These are phyloP conservation scores for Aspergillus hortae DNA, from an alignment of 2,329 filamentous ascomycete species.

Conservation along the genomic window DNA sequence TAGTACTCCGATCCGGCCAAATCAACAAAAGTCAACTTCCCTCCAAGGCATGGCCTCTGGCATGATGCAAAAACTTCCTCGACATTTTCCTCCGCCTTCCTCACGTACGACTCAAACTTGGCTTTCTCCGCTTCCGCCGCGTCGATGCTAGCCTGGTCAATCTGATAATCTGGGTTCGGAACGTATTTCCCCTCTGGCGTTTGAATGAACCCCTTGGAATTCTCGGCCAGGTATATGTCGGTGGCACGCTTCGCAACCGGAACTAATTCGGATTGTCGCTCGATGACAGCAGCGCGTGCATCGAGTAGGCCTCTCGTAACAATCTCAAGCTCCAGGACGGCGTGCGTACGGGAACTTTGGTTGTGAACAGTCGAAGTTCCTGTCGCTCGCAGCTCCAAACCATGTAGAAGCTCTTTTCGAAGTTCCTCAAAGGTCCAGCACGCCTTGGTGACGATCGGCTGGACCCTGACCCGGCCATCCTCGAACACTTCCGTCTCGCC, in stretches of 20 bases:
- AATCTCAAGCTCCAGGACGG: conserved; percentile 43
- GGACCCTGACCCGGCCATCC: conserved; percentile 41
- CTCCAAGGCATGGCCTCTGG: conserved; percentile 34
- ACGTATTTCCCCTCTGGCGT: conserved; percentile 30
- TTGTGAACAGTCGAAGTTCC: conserved; percentile 43
- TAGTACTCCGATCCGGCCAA: conserved; percentile 46
- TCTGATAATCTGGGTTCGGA: conserved; percentile 31
- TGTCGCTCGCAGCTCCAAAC: conserved; percentile 28
- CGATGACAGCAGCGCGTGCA: conserved; percentile 36
- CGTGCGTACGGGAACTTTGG: conserved; percentile 46
- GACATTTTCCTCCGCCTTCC: conserved; percentile 33
- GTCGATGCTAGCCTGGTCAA: conserved; percentile 40
- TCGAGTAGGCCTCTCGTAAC: conserved; percentile 35
- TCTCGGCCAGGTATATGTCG: conserved; percentile 40
- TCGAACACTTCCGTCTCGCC: conserved; percentile 41
- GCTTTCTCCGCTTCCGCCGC: conserved; percentile 38
- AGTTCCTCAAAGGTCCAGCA: conserved; percentile 37
- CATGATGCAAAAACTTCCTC: conserved; percentile 18
- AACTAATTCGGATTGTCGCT: conserved; percentile 44
- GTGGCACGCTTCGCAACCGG: conserved; percentile 44
- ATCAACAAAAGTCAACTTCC: conserved; percentile 45
- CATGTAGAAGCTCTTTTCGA: conserved; percentile 23
- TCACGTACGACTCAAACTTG: conserved; percentile 31
- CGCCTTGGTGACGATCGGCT: conserved; percentile 28
- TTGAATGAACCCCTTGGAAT: conserved; percentile 26